Conservation (phyloP, 768 basidiomycete genomes). For the Bullera alba region DNA sequence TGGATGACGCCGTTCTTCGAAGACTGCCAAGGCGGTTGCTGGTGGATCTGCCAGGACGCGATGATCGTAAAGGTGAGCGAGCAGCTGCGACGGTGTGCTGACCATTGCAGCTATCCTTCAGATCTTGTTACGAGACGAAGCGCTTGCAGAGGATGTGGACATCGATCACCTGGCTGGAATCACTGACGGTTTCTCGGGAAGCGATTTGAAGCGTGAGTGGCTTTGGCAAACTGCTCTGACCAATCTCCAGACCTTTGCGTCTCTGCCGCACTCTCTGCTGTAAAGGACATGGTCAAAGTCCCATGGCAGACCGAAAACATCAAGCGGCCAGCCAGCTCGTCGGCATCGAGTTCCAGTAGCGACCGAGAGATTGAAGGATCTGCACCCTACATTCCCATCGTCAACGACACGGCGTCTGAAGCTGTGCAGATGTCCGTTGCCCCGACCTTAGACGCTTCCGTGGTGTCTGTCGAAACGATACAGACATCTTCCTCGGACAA, state of each 20-base stretch:
- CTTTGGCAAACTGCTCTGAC: neutral
- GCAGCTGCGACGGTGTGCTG: neutral
- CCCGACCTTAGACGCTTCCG: neutral
- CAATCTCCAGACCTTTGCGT: constrained; percentile 73
- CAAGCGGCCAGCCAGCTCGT: neutral
- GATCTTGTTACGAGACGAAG: constrained; percentile 78
- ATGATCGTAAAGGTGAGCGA: constrained; percentile 69
- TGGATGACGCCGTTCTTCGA: constrained; percentile 74
- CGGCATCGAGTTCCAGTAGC: too few species aligned
- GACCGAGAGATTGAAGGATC: neutral
- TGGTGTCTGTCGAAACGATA: neutral
- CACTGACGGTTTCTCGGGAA: constrained; percentile 70
- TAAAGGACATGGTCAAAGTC: constrained; percentile 73
- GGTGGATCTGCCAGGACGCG: constrained; percentile 80
- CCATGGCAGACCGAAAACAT: constrained; percentile 58
- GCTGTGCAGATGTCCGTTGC: neutral
- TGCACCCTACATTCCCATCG: neutral
- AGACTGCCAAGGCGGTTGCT: constrained; percentile 77
- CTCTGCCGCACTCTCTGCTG: constrained; percentile 79
- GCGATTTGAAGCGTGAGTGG: constrained; percentile 81
- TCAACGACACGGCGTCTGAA: neutral
- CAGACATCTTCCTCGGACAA: neutral
- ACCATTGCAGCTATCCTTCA: constrained; percentile 65
- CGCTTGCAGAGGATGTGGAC: constrained; percentile 47
- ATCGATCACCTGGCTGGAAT: constrained; percentile 28